Evolutionary conservation across 768 basidiomycete species (phyloP), one percentile per base, ranked within the genome.

Genomic region (Dacryopinax primogenitus): DNA sequence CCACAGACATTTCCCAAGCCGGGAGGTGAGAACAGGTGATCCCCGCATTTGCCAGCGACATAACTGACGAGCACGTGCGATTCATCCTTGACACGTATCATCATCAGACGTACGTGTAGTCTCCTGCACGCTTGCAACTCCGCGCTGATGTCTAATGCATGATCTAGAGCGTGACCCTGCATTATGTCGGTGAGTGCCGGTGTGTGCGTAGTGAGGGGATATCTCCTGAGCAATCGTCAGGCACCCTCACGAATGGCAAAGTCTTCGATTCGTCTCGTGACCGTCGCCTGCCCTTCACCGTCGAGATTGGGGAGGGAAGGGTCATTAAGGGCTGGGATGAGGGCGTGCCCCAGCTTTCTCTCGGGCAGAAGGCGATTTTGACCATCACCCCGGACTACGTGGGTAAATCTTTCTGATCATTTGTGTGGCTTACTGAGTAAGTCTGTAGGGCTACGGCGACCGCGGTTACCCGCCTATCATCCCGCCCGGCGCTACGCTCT

Each of bases 311-410:
- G 45, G 77, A 83, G 18, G 87, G 88, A 4, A 84, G 85, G 72
- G 91, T 94, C 58, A 92, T 94, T 77, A 86, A 80, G 72, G 89
- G 91, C 33, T 93, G 90, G 92, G 91, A 92, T 71, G 88, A 92
- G 74, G 63, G 63, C 28, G 66, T 70, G 33, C 67, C 67, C 35
- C 65, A 68, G 66, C 64, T 69, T 18, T 69, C 69, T 34, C 63
- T 70, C 16, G 69, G 68, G 21, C 51, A 68, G 65, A 68, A 68
- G 66, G 69, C 67, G 65, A 67, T 37, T 51, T 58, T 70, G 26
- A 65, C 62, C 3, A 65, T 63, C 62, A 36, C 67, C 18, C 61
- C 65, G 26, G 65, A 69, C 64, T 68, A 66, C 64, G 66, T 66
- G 44, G 21, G 36, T 23, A 3, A 23, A 9, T 58, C 30, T 15